Percentiles rank a stretch among this genome's conserved stretches.
These are phyloP conservation scores for Sporothrix globosa DNA, from an alignment of 2,329 filamentous ascomycete species.

Conservation along the genomic window DNA sequence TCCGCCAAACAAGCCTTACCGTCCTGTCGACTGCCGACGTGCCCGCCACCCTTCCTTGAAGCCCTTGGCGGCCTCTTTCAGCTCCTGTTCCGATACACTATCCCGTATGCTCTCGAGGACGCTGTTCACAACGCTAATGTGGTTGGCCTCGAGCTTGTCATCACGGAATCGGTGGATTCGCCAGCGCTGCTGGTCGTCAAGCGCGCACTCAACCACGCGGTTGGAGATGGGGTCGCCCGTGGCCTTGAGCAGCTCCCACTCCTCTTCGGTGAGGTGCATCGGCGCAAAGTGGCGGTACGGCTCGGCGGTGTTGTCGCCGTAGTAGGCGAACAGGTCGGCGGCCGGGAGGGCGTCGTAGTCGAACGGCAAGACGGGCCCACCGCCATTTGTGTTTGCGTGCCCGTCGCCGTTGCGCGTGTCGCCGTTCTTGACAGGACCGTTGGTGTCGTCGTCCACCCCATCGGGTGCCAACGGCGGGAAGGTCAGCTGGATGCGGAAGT, in stretches of 20 bases:
- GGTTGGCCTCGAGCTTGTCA: slow-evolving; percentile 90
- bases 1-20: neutral
- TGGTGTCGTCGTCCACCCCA: slow-evolving; percentile 43
- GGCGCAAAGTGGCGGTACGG: slow-evolving; percentile 67
- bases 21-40: slow-evolving; percentile 48
- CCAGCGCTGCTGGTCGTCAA: slow-evolving; percentile 77
- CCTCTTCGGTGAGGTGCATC: slow-evolving; percentile 70
- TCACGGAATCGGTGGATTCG: slow-evolving; percentile 87
- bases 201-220: slow-evolving; percentile 85
- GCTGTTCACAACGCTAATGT: slow-evolving; percentile 79
- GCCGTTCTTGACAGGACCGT: slow-evolving; percentile 1
- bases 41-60: slow-evolving; percentile 83
- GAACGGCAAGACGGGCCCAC: slow-evolving; percentile 56
- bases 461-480: slow-evolving; percentile 71
- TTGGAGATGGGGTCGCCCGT: slow-evolving; percentile 78
- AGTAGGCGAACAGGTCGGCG: slow-evolving; percentile 71
- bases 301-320: slow-evolving; percentile 57
- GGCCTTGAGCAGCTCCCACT: slow-evolving; percentile 82
- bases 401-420: slow-evolving; percentile 40
- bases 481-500: slow-evolving; percentile 78
- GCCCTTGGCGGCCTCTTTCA: slow-evolving; percentile 67
- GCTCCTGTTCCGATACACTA: slow-evolving; percentile 78
- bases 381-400: slow-evolving; percentile 41
- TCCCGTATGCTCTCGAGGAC: slow-evolving; percentile 90
- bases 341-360: slow-evolving; percentile 81